A percentile compares a stretch with the other conserved stretches of the same genome.
phyloP scores from a whole-genome alignment of 345 rosid species.

The Alliaria petiolata region DNA sequence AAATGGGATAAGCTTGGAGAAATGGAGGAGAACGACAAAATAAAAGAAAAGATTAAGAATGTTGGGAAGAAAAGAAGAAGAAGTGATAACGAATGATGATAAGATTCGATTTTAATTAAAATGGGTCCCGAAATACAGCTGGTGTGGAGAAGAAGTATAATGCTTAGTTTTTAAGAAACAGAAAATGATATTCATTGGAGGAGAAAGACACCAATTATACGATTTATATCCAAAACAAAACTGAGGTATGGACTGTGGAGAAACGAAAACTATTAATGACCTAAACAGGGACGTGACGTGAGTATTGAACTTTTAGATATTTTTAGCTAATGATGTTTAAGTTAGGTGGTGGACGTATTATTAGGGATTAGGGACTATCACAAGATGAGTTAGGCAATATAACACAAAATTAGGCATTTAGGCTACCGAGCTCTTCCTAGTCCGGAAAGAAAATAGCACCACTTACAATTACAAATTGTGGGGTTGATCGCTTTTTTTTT shows the following conservation, averaged over 20 bases:
- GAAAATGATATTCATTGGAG: slow-evolving; percentile 10
- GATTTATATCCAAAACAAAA: slow-evolving; percentile 3
- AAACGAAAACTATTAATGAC: not conserved
- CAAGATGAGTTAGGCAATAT: not conserved
- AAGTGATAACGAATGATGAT: slow-evolving; percentile 21
- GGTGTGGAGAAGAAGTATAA: slow-evolving; percentile 3
- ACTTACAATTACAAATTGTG: too few relatives aligned
- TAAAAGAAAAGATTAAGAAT: not conserved
- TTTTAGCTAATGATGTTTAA: not conserved
- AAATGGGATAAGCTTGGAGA: slow-evolving; percentile 22
- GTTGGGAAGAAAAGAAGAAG: slow-evolving; percentile 5
- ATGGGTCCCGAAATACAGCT: slow-evolving; percentile 26
- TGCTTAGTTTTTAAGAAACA: not conserved
- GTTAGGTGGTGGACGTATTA: not conserved
- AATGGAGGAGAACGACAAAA: slow-evolving; percentile 4
- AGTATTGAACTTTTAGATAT: slow-evolving; percentile 1
- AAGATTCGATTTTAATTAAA: slow-evolving; percentile 26
- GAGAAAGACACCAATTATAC: slow-evolving; percentile 21
- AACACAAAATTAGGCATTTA: slow-evolving; percentile 4
- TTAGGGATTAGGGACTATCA: not conserved
- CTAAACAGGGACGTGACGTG: not conserved
- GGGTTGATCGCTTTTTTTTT: too few relatives aligned
- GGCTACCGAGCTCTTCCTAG: not conserved
- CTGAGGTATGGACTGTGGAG: not conserved
- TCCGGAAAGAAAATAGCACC: not conserved